Evolutionary conservation across 495 filamentous ascomycete species (phyloP).

Genomic region (Poronia punctata): DNA sequence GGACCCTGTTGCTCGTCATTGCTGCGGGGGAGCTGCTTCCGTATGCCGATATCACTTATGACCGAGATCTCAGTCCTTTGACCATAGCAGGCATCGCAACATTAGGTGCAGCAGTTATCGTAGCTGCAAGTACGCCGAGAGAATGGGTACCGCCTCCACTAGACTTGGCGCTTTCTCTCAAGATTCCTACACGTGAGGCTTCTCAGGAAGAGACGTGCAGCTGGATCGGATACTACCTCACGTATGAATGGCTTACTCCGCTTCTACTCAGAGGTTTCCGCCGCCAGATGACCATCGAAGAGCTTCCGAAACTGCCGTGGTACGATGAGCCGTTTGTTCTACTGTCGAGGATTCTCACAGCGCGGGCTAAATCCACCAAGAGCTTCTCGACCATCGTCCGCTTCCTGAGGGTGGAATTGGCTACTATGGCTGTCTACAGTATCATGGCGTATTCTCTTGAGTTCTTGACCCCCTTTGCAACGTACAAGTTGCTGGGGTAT

Average conservation of each 20-base stretch:
- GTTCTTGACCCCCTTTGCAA: conserved; percentile 37
- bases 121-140: conserved; percentile 29
- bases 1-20: conserved; percentile 20
- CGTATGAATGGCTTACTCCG: conserved; percentile 43
- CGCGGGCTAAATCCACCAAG: conserved; percentile 31
- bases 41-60: conserved; percentile 20
- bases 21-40: conserved; percentile 25
- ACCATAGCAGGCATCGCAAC: conserved; percentile 19
- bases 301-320: conserved; percentile 41
- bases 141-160: conserved; percentile 33
- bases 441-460: conserved; percentile 28
- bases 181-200: conserved; percentile 21
- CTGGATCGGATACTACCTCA: conserved; percentile 40
- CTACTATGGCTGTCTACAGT: conserved; percentile 32
- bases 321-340: conserved; percentile 42
- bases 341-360: conserved; percentile 29
- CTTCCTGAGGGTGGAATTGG: conserved; percentile 32
- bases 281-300: conserved; percentile 35
- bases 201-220: conserved; percentile 45
- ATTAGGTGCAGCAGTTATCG: conserved; percentile 23
- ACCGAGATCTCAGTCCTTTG: conserved; percentile 9
- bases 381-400: conserved; percentile 35
- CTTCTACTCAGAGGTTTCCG: conserved; percentile 39
- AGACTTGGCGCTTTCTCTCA: conserved; percentile 18
- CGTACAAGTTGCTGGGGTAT: conserved; percentile 38